Conservation (phyloP, 768 basidiomycete species). For the Russula earlei region DNA sequence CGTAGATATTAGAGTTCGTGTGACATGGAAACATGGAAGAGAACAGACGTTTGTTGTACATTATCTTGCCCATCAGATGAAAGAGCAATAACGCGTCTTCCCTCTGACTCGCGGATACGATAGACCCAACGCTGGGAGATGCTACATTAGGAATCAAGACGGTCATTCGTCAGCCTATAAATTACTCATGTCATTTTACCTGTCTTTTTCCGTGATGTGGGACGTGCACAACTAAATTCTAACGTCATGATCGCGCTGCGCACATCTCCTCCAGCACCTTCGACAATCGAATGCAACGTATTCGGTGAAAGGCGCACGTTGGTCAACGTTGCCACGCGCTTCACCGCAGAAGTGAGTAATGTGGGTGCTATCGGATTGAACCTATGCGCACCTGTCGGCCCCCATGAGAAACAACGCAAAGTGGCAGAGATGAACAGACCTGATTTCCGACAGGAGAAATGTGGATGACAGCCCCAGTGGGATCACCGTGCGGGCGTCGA, state of each 20-base stretch:
- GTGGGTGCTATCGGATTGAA: constrained; percentile 92
- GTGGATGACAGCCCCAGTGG: constrained; percentile 54
- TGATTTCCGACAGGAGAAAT: constrained; percentile 70
- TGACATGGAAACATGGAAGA: neutral
- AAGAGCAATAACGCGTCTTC: constrained; percentile 86
- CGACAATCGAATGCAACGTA: constrained; percentile 64
- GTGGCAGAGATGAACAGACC: constrained; percentile 38
- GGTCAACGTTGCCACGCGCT: constrained; percentile 35
- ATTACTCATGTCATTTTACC: constrained; percentile 25
- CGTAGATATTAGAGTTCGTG: constrained; percentile 1
- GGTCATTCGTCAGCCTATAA: constrained; percentile 13
- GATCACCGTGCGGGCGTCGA: constrained; percentile 63
- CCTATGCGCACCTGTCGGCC: constrained; percentile 31
- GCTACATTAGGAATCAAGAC: neutral
- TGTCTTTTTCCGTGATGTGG: constrained; percentile 29
- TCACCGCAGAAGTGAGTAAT: constrained; percentile 70
- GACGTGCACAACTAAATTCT: constrained; percentile 66
- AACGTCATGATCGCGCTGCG: constrained; percentile 89
- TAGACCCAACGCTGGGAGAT: constrained; percentile 16
- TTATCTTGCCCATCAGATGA: constrained; percentile 84
- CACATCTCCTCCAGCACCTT: constrained; percentile 83
- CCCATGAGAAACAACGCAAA: neutral
- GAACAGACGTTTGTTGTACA: constrained; percentile 87
- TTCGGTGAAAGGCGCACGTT: constrained; percentile 47
- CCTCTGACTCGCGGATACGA: constrained; percentile 70